A percentile compares a stretch with the other conserved stretches of the same genome.
These are phyloP conservation scores for Rhazya stricta DNA, from an alignment of 257 asterid genomes.

Conservation along the genomic window DNA sequence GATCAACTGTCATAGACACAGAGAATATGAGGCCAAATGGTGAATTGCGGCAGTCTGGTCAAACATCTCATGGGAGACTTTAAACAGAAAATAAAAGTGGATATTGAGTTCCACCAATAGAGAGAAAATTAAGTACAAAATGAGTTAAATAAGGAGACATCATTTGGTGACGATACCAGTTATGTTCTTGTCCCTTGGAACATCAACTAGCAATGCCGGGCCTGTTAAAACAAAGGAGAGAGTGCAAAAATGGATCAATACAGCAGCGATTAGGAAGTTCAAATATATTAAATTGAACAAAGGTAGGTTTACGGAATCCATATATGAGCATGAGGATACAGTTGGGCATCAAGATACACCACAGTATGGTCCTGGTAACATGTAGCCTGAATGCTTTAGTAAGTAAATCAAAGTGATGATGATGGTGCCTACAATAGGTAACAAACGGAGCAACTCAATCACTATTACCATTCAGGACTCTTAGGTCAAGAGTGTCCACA, in stretches of 20 bases:
- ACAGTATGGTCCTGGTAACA: not conserved
- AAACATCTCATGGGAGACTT: not conserved
- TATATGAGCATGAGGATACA: not conserved
- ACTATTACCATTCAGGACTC: slow-evolving; percentile 57
- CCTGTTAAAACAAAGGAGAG: slow-evolving; percentile 43
- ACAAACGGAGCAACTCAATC: not conserved
- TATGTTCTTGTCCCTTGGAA: slow-evolving; percentile 79
- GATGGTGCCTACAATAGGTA: not conserved
- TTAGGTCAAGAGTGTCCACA: slow-evolving; percentile 73
- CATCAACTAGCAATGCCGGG: slow-evolving; percentile 78
- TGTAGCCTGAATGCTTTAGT: not conserved
- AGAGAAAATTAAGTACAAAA: not conserved
- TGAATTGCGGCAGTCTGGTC: not conserved
- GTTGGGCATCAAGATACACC: not conserved
- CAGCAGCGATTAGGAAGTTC: not conserved
- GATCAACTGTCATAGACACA: not conserved
- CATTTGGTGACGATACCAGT: slow-evolving; percentile 48
- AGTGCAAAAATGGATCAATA: not conserved
- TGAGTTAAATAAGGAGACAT: not conserved
- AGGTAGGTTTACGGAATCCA: not conserved
- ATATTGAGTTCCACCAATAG: not conserved
- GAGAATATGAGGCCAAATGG: not conserved
- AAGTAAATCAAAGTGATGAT: not conserved
- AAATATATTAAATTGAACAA: not conserved
- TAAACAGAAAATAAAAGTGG: not conserved